Evolutionary conservation across 768 basidiomycete genomes (phyloP).

Genomic region (Thelephora aurantiotincta): DNA sequence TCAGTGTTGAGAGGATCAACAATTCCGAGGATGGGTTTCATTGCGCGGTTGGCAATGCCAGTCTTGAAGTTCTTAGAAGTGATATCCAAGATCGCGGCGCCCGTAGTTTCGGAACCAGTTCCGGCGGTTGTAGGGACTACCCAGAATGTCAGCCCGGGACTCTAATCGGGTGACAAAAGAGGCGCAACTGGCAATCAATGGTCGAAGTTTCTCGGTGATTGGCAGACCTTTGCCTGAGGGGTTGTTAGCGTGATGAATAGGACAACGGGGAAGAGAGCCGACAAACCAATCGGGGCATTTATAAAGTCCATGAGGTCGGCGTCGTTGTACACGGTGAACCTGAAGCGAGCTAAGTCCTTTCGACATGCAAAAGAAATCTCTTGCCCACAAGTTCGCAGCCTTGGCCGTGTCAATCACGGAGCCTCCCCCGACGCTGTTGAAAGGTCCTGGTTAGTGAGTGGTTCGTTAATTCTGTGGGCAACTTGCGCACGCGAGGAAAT

Average conservation of each 20-base stretch:
- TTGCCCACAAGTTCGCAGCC: slow-evolving; percentile 69
- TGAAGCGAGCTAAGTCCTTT: slow-evolving; percentile 15
- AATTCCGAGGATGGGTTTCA: slow-evolving; percentile 77
- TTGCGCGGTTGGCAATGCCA: slow-evolving; percentile 82
- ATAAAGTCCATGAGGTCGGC: slow-evolving; percentile 92
- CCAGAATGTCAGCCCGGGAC: not conserved
- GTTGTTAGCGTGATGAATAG: not conserved
- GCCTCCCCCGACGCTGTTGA: slow-evolving; percentile 74
- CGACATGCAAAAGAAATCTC: not conserved
- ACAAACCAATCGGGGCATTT: slow-evolving; percentile 62
- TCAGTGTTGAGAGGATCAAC: slow-evolving; percentile 85
- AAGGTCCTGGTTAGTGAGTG: slow-evolving; percentile 1
- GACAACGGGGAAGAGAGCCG: not conserved
- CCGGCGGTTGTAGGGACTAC: slow-evolving; percentile 65
- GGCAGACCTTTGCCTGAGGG: slow-evolving; percentile 68
- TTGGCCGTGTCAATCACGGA: slow-evolving; percentile 95
- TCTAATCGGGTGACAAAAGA: not conserved
- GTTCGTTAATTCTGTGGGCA: not conserved
- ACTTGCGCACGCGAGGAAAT: slow-evolving; percentile 69
- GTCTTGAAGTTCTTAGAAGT: slow-evolving; percentile 92
- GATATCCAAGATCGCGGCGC: slow-evolving; percentile 87
- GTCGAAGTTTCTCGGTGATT: slow-evolving; percentile 56
- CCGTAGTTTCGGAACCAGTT: slow-evolving; percentile 91
- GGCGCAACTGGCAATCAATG: slow-evolving; percentile 64
- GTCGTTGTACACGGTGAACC: slow-evolving; percentile 85